These are phyloP conservation scores for Ascochyta clinopodiicola DNA, from an alignment of 2,329 filamentous ascomycete genomes.

Conservation along the genomic window DNA sequence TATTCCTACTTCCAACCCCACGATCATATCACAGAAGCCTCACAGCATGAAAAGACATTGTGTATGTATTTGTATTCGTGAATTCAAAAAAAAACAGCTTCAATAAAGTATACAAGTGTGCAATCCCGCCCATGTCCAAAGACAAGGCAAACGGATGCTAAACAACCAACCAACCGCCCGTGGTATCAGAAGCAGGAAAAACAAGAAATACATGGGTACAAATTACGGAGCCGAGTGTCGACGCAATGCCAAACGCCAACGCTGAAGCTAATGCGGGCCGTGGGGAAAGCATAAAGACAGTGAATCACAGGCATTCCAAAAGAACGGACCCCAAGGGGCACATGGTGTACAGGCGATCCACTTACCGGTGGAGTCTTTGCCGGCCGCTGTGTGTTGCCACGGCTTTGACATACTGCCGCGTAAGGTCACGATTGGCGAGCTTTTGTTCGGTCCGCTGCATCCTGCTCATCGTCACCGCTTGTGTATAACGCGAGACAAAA, in stretches of 20 bases:
- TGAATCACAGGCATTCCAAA: not conserved
- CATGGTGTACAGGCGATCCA: not conserved
- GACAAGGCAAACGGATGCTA: not conserved
- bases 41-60: not conserved
- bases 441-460: too few relatives aligned
- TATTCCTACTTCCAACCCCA: not conserved
- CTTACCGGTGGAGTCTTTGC: not conserved
- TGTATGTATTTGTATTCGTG: too few relatives aligned
- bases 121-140: not conserved
- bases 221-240: not conserved
- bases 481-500: too few relatives aligned
- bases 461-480: not conserved
- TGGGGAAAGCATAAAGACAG: not conserved
- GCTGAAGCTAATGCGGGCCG: slow-evolving; percentile 10
- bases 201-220: slow-evolving; percentile 1
- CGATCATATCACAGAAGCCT: not conserved
- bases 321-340: not conserved
- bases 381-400: not conserved
- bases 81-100: not conserved
- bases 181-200: slow-evolving; percentile 14
- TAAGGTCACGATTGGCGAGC: too few relatives aligned
- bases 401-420: not conserved
- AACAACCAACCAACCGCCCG: not conserved
- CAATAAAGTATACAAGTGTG: not conserved
- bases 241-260: slow-evolving; percentile 31